Evolutionary conservation across 441 rosid species (phyloP).

Genomic region (Breynia disticha): DNA sequence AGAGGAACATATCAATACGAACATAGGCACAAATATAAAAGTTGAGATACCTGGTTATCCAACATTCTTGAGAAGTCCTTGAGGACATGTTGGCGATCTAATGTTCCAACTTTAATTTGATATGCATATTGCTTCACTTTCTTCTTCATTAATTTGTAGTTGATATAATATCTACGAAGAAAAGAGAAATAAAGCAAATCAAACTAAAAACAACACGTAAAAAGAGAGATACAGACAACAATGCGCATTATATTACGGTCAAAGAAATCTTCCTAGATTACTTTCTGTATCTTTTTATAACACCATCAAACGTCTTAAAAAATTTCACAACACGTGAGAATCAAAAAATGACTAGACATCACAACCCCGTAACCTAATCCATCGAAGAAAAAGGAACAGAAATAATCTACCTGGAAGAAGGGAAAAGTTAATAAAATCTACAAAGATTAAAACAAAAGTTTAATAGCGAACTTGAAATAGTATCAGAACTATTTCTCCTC

Average conservation of each 20-base stretch:
- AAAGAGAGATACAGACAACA: not conserved
- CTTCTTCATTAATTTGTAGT: slow-evolving; percentile 93
- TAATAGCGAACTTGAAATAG: too few relatives aligned
- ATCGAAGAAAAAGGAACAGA: too few relatives aligned
- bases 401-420: too few relatives aligned
- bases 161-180: slow-evolving; percentile 69
- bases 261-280: too few relatives aligned
- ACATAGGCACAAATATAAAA: not conserved
- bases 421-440: too few relatives aligned
- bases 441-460: too few relatives aligned
- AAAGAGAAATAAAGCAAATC: slow-evolving; percentile 6
- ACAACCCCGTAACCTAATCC: too few relatives aligned
- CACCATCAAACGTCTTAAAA: too few relatives aligned
- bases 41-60: slow-evolving; percentile 58
- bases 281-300: too few relatives aligned
- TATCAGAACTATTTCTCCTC: not conserved
- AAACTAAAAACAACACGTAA: not conserved
- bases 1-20: not conserved
- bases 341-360: too few relatives aligned
- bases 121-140: slow-evolving; percentile 75
- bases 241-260: too few relatives aligned
- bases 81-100: slow-evolving; percentile 76
- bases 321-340: too few relatives aligned
- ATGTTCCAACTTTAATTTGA: slow-evolving; percentile 70
- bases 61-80: slow-evolving; percentile 98